Evolutionary conservation across 2,329 filamentous ascomycete species (phyloP).

Genomic region (Venturia oleaginea): DNA sequence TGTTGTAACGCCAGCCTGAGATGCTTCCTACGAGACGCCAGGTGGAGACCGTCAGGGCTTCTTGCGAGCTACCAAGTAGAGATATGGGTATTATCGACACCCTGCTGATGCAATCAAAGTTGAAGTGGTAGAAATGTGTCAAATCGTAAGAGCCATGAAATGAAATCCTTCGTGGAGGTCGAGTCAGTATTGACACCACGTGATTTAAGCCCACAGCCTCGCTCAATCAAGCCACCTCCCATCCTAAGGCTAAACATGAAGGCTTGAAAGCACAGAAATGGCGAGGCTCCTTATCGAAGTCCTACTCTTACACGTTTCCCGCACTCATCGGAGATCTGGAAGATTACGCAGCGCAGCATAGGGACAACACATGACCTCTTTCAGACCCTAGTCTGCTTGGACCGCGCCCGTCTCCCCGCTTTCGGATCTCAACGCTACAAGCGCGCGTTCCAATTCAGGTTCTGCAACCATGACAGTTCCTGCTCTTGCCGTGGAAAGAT

Average conservation of each 20-base stretch:
- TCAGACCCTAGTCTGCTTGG: not conserved
- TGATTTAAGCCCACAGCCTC: not conserved
- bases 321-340: not conserved
- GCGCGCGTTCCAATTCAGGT: slow-evolving; percentile 62
- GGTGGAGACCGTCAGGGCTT: not conserved
- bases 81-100: too few species aligned
- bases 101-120: not conserved
- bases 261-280: not conserved
- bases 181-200: not conserved
- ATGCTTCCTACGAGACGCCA: not conserved
- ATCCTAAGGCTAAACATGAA: not conserved
- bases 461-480: slow-evolving; percentile 80
- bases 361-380: not conserved
- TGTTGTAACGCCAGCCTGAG: not conserved
- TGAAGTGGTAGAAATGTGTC: not conserved
- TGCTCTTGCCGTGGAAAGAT: slow-evolving; percentile 78
- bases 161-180: not conserved
- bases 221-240: not conserved
- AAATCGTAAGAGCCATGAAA: not conserved
- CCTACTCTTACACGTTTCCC: not conserved
- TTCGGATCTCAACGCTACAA: slow-evolving; percentile 51
- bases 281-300: not conserved
- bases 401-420: slow-evolving; percentile 3
- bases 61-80: too few species aligned
- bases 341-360: not conserved